Base-by-base conservation (phyloP, 345 rosid species). In the Dovyalis caffra region DNA sequence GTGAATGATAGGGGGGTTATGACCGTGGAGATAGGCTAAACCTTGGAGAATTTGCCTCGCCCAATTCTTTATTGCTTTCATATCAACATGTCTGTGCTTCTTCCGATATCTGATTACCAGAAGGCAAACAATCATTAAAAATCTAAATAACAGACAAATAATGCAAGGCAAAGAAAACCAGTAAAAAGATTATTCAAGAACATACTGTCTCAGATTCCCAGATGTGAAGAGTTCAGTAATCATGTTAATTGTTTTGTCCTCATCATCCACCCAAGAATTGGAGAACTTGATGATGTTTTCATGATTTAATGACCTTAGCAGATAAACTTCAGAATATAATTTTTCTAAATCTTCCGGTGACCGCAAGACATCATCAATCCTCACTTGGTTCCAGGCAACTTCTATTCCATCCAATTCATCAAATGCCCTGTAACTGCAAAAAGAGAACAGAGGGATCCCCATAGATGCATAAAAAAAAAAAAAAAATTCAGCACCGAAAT, bases 221-320 rank as follows among this genome's bases (percentile, higher is more conserved):
- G 98, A 94, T 74, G 97, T 94, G 85, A 90, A 92, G 26, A 92
- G 86, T 86, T 94, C 98, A 11, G 98, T 94, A 68, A 92, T 94
- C 87, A 94, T 92, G 86, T 90, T 94, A 79, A 94, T 86, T 15
- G 92, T 89, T 86, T 79, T 87, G 81, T 73, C 87, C 78, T 82
- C 82, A 70, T 89, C 92, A 70, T 94, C 96, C 76, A 94, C 93
- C 98, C 98, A 94, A 26, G 91, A 94, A 78, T 88, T 45, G 60
- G 76, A 88, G 81, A 88, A 88, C 83, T 86, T 92, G 72, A 94
- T 85, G 64, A 94, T 89, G 75, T 89, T 90, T 40, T 83, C 91
- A 73, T 94, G 97, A 66, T 87, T 92, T 23, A 94, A 68, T 0
- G 96, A 86, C 79, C 87, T 92, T 47, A 94, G 85, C 47, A 94